Conservation (phyloP, 1,139 yeast species). For the Pichia sp. region DNA sequence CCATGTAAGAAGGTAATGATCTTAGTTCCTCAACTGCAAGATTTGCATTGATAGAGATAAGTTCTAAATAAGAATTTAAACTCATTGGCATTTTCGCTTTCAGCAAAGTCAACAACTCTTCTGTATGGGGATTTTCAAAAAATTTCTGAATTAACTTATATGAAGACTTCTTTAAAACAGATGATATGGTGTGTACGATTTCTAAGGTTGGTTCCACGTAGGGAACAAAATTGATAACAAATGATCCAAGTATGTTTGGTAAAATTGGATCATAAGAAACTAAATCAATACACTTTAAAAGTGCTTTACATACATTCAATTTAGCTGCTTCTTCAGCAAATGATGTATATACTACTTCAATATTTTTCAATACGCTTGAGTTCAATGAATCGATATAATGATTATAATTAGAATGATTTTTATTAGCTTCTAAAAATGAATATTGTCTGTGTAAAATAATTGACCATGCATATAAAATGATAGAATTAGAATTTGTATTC, state of each 20-base stretch:
- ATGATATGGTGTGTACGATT: conserved; percentile 44
- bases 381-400: conserved; percentile 19
- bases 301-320: conserved; percentile 40
- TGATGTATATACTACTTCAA: conserved; percentile 25
- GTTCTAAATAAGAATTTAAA: conserved; percentile 51
- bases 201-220: conserved; percentile 53
- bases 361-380: conserved; percentile 16
- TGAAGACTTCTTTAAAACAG: conserved; percentile 49
- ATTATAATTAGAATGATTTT: conserved; percentile 17
- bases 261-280: conserved; percentile 47
- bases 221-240: conserved; percentile 55
- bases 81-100: conserved; percentile 73
- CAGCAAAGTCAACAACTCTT: conserved; percentile 49
- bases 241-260: conserved; percentile 51
- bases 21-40: conserved; percentile 60
- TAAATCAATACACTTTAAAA: conserved; percentile 36
- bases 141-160: conserved; percentile 48
- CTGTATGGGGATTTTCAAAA: conserved; percentile 48
- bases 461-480: conserved; percentile 66
- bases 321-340: conserved; percentile 42
- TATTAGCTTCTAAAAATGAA: conserved; percentile 38
- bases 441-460: conserved; percentile 53
- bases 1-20: conserved; percentile 55
- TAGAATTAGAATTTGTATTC: conserved; percentile 33
- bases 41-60: conserved; percentile 57